Conservation (phyloP, 495 filamentous ascomycete genomes). For the Pseudoneurospora amorphoporcata region DNA sequence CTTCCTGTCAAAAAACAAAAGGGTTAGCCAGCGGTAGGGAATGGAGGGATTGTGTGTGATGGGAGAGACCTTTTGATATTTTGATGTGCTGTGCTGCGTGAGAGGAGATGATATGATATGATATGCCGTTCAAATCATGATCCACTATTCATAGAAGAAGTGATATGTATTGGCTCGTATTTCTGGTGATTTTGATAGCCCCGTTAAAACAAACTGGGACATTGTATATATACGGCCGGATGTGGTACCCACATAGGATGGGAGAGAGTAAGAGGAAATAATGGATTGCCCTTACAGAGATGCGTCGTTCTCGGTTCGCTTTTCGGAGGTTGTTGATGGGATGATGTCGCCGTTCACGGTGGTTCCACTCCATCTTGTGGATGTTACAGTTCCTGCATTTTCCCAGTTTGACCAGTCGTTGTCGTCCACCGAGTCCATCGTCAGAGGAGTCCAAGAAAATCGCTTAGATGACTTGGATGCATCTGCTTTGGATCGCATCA, state of each 20-base stretch:
- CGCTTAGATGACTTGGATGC: conserved; percentile 26
- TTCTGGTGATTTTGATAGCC: not conserved
- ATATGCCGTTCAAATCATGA: not conserved
- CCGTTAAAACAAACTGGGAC: not conserved
- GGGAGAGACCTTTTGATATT: not conserved
- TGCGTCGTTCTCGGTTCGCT: conserved; percentile 25
- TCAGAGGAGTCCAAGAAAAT: conserved; percentile 39
- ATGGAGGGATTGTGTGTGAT: not conserved
- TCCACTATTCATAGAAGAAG: conserved; percentile 2
- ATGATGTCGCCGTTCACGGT: conserved; percentile 37
- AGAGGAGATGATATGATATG: not conserved
- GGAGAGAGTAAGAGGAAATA: not conserved
- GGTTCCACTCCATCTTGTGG: conserved; percentile 40
- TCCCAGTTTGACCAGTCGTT: conserved; percentile 70
- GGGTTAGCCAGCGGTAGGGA: not conserved
- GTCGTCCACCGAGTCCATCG: conserved; percentile 46
- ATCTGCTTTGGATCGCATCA: conserved; percentile 22
- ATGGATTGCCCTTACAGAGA: conserved; percentile 28
- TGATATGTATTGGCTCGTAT: not conserved
- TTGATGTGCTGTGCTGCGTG: not conserved
- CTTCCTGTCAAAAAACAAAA: not conserved
- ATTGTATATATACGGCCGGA: not conserved
- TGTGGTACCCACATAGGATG: not conserved
- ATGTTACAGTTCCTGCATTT: conserved; percentile 37
- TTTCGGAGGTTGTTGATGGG: conserved; percentile 24